A percentile compares a stretch with the other conserved stretches of the same genome.
Evolutionary conservation across 106 monocot species (phyloP).

Genomic region (Acorus calamus): DNA sequence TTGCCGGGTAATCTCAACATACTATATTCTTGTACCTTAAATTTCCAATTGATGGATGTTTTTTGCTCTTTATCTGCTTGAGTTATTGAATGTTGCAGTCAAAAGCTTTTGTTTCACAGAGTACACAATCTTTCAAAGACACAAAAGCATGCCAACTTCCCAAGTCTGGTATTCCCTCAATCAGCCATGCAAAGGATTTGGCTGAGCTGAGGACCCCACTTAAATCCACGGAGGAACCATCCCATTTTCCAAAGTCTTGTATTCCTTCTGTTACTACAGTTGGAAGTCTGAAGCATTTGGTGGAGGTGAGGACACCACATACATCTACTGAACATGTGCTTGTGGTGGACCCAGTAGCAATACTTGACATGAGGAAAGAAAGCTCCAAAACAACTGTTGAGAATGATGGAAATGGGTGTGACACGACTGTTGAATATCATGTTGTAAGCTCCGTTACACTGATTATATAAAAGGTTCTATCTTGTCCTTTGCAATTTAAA

Average conservation of each 20-base stretch:
- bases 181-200: too few species aligned
- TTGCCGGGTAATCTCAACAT: conserved; percentile 20
- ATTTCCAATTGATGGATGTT: neutral
- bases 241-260: neutral
- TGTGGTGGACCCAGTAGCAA: too few species aligned
- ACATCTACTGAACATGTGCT: neutral
- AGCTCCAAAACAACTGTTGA: too few species aligned
- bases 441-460: neutral
- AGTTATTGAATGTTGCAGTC: conserved; percentile 20
- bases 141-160: conserved; percentile 7
- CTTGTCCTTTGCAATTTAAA: too few species aligned
- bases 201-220: too few species aligned
- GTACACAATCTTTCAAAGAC: conserved; percentile 13
- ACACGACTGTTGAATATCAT: neutral
- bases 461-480: too few species aligned
- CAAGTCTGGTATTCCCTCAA: conserved; percentile 5
- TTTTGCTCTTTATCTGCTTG: neutral
- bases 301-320: conserved; percentile 12
- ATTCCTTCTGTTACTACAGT: conserved; percentile 8
- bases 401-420: neutral
- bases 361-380: too few species aligned
- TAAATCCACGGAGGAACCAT: neutral
- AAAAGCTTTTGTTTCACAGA: conserved; percentile 19
- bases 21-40: neutral
- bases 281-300: conserved; percentile 1